Base-by-base conservation (phyloP, 148 eudicot species). In the Polygonum aviculare region DNA sequence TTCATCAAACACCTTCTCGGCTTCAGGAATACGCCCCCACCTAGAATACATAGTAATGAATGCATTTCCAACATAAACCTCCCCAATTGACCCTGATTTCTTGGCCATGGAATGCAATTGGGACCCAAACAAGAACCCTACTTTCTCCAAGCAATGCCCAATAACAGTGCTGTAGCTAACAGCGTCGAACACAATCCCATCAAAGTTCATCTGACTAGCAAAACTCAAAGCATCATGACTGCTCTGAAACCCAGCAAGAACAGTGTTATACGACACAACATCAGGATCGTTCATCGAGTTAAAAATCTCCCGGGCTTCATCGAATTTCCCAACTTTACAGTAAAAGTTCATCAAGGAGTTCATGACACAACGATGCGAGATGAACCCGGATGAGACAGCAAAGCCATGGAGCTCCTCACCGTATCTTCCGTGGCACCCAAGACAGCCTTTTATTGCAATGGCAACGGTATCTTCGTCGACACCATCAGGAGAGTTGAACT, bases 281-380 rank as follows among this genome's bases (percentile, higher is more conserved):
- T 95, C 97, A 38, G 87, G 92, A 76, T 81, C 82, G 74, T 74
- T 75, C 70, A 90, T 72, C 69, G 78, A 78, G 22, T 78, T 65
- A 74, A 94, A 92, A 11, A 94, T 57, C 19, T 52, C 51, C 14
- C 85, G 51, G 44, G 94, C 91, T 62, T 2, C 69, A 78, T 79
- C 81, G 11, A 90, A 83, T 22, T 78, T 45, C 60, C 88, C 86
- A 2, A 88, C 72, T 72, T 92, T 94, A 78, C 85, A 82, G 39
- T 94, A 94, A 90, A 92, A 81, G 77, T 84, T 92, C 98, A 94
- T 94, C 80, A 92, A 82, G 21, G 97, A 90, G 87, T 90, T 94
- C 0, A 83, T 77, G 1, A 94, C 98, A 15, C 90, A 41, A 18
- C 83, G 83, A 76, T 70, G 77, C 2, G 62, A 69, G 74, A 82